A percentile compares a stretch with the other conserved stretches of the same genome.
Evolutionary conservation across 164 flowering plant genomes (phyloP).

Genomic region (Vitis riparia): DNA sequence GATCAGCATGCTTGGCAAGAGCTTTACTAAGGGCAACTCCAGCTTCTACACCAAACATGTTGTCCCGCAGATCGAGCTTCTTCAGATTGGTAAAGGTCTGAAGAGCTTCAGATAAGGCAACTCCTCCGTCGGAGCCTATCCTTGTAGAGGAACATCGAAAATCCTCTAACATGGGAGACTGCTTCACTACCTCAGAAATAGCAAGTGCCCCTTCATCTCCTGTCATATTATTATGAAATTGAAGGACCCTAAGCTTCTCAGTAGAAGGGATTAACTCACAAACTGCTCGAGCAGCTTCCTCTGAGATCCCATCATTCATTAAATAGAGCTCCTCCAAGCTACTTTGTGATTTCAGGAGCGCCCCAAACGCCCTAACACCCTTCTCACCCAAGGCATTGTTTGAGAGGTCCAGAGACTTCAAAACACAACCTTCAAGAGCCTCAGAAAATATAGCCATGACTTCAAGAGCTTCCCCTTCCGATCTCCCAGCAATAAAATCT

Average conservation of each 20-base stretch:
- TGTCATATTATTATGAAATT: conserved; percentile 92
- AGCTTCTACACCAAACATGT: conserved; percentile 83
- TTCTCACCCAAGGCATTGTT: conserved; percentile 94
- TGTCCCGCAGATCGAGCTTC: conserved; percentile 83
- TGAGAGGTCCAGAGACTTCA: conserved; percentile 73
- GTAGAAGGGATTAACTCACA: conserved; percentile 79
- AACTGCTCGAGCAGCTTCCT: conserved; percentile 92
- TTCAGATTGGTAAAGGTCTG: conserved; percentile 48
- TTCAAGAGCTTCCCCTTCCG: conserved; percentile 83
- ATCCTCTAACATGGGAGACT: conserved; percentile 70
- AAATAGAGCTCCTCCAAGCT: conserved; percentile 84
- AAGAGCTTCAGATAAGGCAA: conserved; percentile 67
- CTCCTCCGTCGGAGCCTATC: conserved; percentile 80
- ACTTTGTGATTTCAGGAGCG: conserved; percentile 72
- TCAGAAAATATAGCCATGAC: conserved; percentile 76
- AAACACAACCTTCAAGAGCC: conserved; percentile 65
- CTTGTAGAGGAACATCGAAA: conserved; percentile 94
- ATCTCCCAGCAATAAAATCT: conserved; percentile 89
- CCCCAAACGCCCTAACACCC: conserved; percentile 86
- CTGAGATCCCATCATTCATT: conserved; percentile 92
- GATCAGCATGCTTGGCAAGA: conserved; percentile 33
- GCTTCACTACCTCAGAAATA: conserved; percentile 69
- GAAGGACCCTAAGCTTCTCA: conserved; percentile 72
- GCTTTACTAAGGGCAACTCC: conserved; percentile 65
- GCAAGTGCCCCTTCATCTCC: conserved; percentile 92